Evolutionary conservation across 1,139 yeast genomes (phyloP), one percentile per base, ranked within the genome.

Genomic region (Eremothecium coryli): DNA sequence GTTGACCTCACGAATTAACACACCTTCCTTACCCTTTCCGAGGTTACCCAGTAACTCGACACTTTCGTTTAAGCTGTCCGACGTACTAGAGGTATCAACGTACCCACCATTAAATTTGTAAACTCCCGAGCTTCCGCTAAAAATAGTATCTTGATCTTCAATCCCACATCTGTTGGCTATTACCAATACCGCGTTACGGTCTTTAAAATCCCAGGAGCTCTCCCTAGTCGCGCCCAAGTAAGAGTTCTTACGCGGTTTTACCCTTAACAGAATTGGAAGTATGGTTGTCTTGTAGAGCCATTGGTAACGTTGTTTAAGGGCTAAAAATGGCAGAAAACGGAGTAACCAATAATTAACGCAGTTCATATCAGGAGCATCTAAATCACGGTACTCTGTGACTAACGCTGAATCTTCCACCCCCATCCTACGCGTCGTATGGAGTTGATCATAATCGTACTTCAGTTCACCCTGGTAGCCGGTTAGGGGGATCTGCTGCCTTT

Each of bases 81-180:
- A 20, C 9, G 41, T 20, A 3, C 55, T 43, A 0, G 50, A 52
- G 2, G 42, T 44, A 14, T 58, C 45, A 11, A 20, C 30, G 2
- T 52, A 54, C 3, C 34, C 29, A 5, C 69, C 70, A 37, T 62
- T 64, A 45, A 78, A 77, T 41, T 69, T 68, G 34, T 71, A 58
- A 5, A 80, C 72, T 9, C 81, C 71, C 1, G 85, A 70, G 1
- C 95, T 94, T 0, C 82, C 93, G 45, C 81, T 88, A 39, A 76
- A 56, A 1, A 78, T 70, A 5, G 58, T 54, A 5, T 37, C 41
- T 22, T 71, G 71, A 29, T 66, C 74, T 54, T 86, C 96, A 26
- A 77, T 62, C 0, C 96, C 96, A 8, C 73, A 62, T 40, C 95
- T 61, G 52, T 86, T 85, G 45, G 56, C 48, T 9, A 47, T 29